Base-by-base conservation (phyloP, 2,329 filamentous ascomycete species). In the Nothomitra cinnamomea region DNA sequence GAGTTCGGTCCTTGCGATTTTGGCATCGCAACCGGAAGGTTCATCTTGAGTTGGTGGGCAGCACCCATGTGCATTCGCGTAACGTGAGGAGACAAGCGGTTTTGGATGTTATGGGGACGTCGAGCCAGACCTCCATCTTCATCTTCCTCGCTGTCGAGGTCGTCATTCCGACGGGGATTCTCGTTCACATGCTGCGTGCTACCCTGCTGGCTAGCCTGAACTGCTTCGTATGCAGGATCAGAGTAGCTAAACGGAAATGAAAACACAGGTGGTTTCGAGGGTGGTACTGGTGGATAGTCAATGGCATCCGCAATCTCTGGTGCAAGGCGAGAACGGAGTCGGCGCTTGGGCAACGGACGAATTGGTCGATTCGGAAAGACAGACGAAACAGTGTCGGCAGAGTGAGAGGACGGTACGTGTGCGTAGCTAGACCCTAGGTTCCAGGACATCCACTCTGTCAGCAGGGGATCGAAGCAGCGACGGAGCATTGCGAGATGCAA, bases 291-390 rank as follows among this genome's bases (percentile, higher is more conserved):
- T 7, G 90, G 89, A 61, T 87, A 95, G 60, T 82, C 76, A 61
- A 95, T 92, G 28, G 83, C 79, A 53, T 84, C 82, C 54, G 85
- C 87, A 61, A 85, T 82, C 66, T 94, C 87, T 56, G 86, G 83
- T 32, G 90, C 89, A 52, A 98, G 74, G 54, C 87, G 82, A 65
- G 92, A 88, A 61, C 89, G 86, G 53, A 98, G 76, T 58, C 86
- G 83, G 62, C 88, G 84, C 69, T 86, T 92, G 43, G 92, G 92
- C 56, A 98, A 72, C 54, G 92, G 92, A 64, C 88, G 83, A 65
- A 98, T 98, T 57, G 90, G 85, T 67, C 92, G 83, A 65, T 94
- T 86, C 59, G 87, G 87, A 65, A 86, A 94, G 62, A 87, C 74
- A 56, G 85, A 80, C 56, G 87, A 92, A 58, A 81, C 76, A 56